Percentiles rank a stretch among this genome's conserved stretches.
Evolutionary conservation across 306 rosid genomes (phyloP).

Genomic region (Casuarina glauca): DNA sequence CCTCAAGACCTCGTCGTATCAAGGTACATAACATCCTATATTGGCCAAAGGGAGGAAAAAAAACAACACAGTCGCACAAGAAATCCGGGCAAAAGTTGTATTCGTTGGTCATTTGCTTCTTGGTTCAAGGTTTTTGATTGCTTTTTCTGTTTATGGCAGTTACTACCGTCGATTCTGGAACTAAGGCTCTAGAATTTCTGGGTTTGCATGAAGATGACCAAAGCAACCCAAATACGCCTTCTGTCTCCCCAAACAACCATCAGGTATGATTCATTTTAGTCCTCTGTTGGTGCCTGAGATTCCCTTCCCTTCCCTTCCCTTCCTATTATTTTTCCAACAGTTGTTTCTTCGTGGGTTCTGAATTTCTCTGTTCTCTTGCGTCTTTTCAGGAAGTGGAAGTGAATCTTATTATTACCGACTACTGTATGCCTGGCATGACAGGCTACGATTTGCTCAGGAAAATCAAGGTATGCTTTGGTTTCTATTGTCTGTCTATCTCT

Average conservation of each 20-base stretch:
- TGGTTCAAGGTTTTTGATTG: neutral
- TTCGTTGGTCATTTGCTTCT: constrained; percentile 2
- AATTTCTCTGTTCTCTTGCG: constrained; percentile 27
- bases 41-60: neutral
- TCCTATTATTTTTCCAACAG: neutral
- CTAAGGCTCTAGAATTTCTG: constrained; percentile 89
- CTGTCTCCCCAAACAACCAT: constrained; percentile 47
- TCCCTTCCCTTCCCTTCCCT: constrained; percentile 10
- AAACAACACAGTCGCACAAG: neutral
- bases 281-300: constrained; percentile 14
- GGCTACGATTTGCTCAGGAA: constrained; percentile 93
- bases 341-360: constrained; percentile 30
- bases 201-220: constrained; percentile 62
- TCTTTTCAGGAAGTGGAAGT: constrained; percentile 69
- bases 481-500: constrained; percentile 31
- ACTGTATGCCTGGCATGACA: constrained; percentile 99
- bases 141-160: constrained; percentile 47
- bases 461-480: constrained; percentile 68
- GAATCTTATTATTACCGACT: constrained; percentile 90
- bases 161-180: constrained; percentile 96
- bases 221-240: constrained; percentile 43
- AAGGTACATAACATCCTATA: constrained; percentile 46
- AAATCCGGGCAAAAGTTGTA: neutral
- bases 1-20: constrained; percentile 82
- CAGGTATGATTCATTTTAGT: constrained; percentile 48